phyloP scores from a whole-genome alignment of 2,329 filamentous ascomycete species.

The Amesomyces nigricolor region DNA sequence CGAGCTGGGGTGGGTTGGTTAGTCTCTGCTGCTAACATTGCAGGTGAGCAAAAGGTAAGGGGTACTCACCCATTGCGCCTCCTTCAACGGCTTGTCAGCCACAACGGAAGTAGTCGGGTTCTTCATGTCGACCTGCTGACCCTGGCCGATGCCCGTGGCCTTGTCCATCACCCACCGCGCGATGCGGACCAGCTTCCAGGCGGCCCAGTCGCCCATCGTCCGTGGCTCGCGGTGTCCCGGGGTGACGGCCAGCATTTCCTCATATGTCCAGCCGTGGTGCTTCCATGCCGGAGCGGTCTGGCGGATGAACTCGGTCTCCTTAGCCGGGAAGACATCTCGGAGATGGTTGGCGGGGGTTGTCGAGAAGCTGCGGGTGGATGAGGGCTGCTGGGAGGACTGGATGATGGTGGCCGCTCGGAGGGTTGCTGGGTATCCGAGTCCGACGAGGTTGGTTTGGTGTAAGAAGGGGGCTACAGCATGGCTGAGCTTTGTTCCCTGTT shows the following conservation, averaged over 20 bases:
- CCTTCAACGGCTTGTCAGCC: constrained; percentile 61
- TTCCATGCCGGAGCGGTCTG: constrained; percentile 62
- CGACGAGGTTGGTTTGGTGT: constrained; percentile 17
- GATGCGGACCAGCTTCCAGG: constrained; percentile 69
- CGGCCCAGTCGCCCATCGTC: constrained; percentile 70
- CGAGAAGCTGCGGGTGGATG: constrained; percentile 40
- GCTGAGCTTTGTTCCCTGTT: constrained; percentile 27
- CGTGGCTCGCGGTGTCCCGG: constrained; percentile 72
- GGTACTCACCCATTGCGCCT: constrained; percentile 63
- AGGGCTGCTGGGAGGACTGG: constrained; percentile 17
- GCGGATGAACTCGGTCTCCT: constrained; percentile 56
- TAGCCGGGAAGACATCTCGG: constrained; percentile 57
- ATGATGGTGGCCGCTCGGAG: constrained; percentile 29
- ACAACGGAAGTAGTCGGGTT: constrained; percentile 50
- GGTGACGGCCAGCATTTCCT: constrained; percentile 69
- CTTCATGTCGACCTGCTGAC: constrained; percentile 59
- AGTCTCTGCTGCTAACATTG: too few relatives aligned
- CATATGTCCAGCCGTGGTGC: constrained; percentile 67
- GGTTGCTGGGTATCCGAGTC: constrained; percentile 23
- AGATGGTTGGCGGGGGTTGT: constrained; percentile 43
- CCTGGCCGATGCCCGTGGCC: constrained; percentile 66
- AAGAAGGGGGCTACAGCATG: constrained; percentile 19
- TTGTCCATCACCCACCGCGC: constrained; percentile 47
- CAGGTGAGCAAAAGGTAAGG: background rate
- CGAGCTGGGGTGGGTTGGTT: constrained; percentile 43